These are phyloP conservation scores for Pichia deserticola DNA, from an alignment of 805 yeast genomes.

Conservation along the genomic window DNA sequence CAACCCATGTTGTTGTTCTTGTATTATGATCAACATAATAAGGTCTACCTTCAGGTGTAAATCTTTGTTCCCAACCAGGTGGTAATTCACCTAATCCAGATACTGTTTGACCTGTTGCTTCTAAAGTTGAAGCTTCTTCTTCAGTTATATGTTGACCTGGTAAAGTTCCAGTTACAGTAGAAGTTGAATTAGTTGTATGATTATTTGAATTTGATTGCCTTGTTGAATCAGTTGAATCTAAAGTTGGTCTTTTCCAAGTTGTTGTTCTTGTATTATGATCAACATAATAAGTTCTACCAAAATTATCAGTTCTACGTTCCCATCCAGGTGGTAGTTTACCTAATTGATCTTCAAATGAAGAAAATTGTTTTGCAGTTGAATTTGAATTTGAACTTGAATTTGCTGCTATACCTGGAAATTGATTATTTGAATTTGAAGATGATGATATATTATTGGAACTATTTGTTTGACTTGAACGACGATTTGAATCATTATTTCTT, in stretches of 20 bases:
- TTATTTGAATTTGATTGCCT: conserved; percentile 8
- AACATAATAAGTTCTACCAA: conserved; percentile 95
- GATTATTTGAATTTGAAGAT: conserved; percentile 11
- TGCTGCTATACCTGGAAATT: conserved; percentile 23
- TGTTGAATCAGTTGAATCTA: conserved; percentile 61
- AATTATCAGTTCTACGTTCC: conserved; percentile 97
- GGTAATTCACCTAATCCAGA: conserved; percentile 96
- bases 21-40: conserved; percentile 98
- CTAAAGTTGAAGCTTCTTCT: conserved; percentile 39
- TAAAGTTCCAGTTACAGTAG: conserved; percentile 32
- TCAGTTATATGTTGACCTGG: conserved; percentile 22
- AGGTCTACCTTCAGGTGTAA: conserved; percentile 96
- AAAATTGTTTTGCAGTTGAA: conserved; percentile 53
- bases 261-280: conserved; percentile 97
- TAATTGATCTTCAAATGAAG: conserved; percentile 94
- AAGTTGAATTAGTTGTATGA: conserved; percentile 13
- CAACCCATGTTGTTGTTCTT: conserved; percentile 99
- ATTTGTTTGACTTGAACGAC: no score
- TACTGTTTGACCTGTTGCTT: conserved; percentile 81
- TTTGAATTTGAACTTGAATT: neutral
- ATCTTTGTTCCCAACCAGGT: conserved; percentile 98
- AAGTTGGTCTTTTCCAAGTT: conserved; percentile 96
- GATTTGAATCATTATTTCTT: neutral
- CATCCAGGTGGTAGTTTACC: conserved; percentile 98
- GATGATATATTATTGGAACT: conserved; percentile 1